phyloP scores from a whole-genome alignment of 2,329 filamentous ascomycete genomes.

The Fusarium veterinarium region DNA sequence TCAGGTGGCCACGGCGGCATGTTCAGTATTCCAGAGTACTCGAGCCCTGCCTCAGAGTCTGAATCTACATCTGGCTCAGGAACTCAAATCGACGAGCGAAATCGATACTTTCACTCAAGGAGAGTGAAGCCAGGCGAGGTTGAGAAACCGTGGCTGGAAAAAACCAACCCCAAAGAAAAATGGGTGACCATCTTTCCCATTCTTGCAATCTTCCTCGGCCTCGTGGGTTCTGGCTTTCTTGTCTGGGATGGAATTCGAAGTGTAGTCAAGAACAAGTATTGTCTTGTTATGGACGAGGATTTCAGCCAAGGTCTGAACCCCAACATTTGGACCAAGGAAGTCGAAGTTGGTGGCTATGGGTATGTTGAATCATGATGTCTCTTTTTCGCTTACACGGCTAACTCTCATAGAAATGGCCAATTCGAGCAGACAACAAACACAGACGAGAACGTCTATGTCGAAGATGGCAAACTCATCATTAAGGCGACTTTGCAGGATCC shows the following conservation, averaged over 20 bases:
- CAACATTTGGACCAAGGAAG: constrained; percentile 78
- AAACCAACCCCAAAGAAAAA: constrained; percentile 81
- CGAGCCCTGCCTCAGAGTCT: constrained; percentile 51
- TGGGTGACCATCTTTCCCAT: constrained; percentile 87
- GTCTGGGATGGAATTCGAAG: constrained; percentile 79
- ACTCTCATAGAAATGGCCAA: constrained; percentile 73
- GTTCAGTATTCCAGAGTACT: constrained; percentile 38
- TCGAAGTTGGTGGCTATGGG: constrained; percentile 81
- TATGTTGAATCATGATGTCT: constrained; percentile 55
- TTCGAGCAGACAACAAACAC: constrained; percentile 80
- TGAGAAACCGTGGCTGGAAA: constrained; percentile 81
- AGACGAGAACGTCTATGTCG: constrained; percentile 79
- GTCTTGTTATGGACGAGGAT: constrained; percentile 72
- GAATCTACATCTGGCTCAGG: constrained; percentile 55
- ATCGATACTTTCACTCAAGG: constrained; percentile 78
- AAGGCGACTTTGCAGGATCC: constrained; percentile 81
- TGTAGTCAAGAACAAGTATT: constrained; percentile 81
- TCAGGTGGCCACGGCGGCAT: constrained; percentile 32
- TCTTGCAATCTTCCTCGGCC: constrained; percentile 75
- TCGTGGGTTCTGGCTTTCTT: constrained; percentile 75
- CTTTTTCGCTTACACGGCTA: background rate
- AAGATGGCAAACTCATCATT: constrained; percentile 77
- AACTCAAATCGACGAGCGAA: constrained; percentile 53
- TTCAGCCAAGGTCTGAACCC: constrained; percentile 70
- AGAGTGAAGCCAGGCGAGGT: constrained; percentile 77